Evolutionary conservation across 2,329 filamentous ascomycete species (phyloP).

Genomic region (Fonsecaea pugnacius): DNA sequence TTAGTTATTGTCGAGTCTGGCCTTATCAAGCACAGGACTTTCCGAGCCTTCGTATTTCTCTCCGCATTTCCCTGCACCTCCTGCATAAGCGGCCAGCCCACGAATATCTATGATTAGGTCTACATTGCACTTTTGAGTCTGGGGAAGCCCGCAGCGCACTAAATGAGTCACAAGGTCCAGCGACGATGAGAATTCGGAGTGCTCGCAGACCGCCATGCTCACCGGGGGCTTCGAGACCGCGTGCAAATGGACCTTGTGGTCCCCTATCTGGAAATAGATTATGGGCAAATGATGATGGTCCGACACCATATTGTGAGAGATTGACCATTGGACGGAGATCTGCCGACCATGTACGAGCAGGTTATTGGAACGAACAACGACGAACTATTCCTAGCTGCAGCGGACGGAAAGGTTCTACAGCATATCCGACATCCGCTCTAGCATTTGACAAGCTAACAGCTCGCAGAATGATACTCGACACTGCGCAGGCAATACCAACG

Average conservation of each 20-base stretch:
- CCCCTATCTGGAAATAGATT: slow-evolving; percentile 8
- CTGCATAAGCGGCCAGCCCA: slow-evolving; percentile 20
- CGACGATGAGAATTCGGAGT: slow-evolving; percentile 24
- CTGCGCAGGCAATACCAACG: neutral
- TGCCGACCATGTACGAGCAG: neutral
- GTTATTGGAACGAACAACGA: slow-evolving; percentile 1
- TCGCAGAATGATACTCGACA: neutral
- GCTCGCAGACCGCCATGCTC: slow-evolving; percentile 19
- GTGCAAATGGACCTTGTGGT: slow-evolving; percentile 13
- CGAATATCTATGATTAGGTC: slow-evolving; percentile 23
- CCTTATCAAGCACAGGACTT: slow-evolving; percentile 10
- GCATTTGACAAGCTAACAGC: neutral
- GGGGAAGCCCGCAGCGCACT: slow-evolving; percentile 14
- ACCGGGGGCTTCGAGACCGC: slow-evolving; percentile 12
- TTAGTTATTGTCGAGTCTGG: neutral
- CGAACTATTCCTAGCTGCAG: slow-evolving; percentile 14
- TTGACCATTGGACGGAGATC: slow-evolving; percentile 5
- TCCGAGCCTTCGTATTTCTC: slow-evolving; percentile 14
- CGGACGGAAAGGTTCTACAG: slow-evolving; percentile 6
- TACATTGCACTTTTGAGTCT: slow-evolving; percentile 28
- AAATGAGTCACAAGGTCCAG: slow-evolving; percentile 22
- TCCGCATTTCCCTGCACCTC: slow-evolving; percentile 8
- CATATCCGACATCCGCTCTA: slow-evolving; percentile 8
- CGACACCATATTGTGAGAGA: slow-evolving; percentile 11
- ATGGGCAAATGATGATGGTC: slow-evolving; percentile 7